Percentiles rank a stretch among this genome's conserved stretches.
phyloP scores from a whole-genome alignment of 352 stramenopile species.

The Nothophytophthora sp. region DNA sequence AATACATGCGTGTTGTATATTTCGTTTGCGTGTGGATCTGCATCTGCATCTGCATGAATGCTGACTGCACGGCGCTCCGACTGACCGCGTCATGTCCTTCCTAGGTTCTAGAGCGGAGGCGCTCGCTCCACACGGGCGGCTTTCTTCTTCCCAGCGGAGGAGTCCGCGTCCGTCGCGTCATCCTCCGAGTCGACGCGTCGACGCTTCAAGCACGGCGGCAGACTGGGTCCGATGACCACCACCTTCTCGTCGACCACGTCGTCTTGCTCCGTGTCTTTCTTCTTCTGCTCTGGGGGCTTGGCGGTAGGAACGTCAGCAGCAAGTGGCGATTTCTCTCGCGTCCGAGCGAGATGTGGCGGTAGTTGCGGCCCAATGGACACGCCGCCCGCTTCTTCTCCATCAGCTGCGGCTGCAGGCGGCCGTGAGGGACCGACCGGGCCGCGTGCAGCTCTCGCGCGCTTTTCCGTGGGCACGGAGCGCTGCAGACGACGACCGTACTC shows the following conservation, averaged over 20 bases:
- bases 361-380: constrained; percentile 64
- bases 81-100: neutral
- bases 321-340: neutral
- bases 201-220: constrained; percentile 32
- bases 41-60: too few species aligned
- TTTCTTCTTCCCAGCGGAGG: constrained; percentile 26
- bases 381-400: constrained; percentile 2
- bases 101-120: neutral
- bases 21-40: constrained; percentile 16
- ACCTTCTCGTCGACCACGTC: constrained; percentile 2
- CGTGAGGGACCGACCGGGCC: constrained; percentile 26
- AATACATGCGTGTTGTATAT: constrained; percentile 31
- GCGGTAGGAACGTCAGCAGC: neutral
- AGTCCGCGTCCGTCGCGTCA: neutral
- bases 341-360: constrained; percentile 36
- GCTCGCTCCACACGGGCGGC: neutral
- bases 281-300: constrained; percentile 1
- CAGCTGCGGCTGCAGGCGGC: constrained; percentile 8
- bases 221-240: constrained; percentile 23
- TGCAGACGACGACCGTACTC: constrained; percentile 53
- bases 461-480: constrained; percentile 22
- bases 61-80: neutral
- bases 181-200: neutral
- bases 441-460: constrained; percentile 23
- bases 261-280: neutral